Percentiles rank a stretch among this genome's conserved stretches.
Conservation (phyloP, 2,329 filamentous ascomycete genomes). For the Diaporthe batatas region DNA sequence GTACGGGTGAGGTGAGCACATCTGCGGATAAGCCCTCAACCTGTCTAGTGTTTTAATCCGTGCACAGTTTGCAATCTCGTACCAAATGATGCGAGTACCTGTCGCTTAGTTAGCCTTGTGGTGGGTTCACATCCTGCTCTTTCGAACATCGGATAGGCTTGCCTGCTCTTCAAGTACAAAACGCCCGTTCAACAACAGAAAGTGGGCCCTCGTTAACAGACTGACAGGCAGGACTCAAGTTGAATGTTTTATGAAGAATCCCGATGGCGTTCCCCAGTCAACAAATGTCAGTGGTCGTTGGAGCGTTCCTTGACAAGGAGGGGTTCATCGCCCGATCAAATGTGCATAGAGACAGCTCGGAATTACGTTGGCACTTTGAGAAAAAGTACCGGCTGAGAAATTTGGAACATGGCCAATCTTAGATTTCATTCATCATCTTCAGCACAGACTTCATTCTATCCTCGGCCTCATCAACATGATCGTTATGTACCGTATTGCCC, state of each 20-base stretch:
- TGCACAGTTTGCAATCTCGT: neutral
- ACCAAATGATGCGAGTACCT: neutral
- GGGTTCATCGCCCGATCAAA: neutral
- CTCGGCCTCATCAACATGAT: constrained; percentile 33
- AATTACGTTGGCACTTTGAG: neutral
- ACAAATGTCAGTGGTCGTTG: neutral
- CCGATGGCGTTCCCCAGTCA: neutral
- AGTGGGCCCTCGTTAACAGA: too few species aligned
- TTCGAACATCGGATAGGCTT: neutral
- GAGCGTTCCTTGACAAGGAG: neutral
- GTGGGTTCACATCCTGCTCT: too few species aligned
- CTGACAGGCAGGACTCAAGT: neutral
- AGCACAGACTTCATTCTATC: constrained; percentile 19
- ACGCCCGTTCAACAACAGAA: too few species aligned
- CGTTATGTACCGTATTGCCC: neutral
- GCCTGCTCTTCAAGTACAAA: neutral
- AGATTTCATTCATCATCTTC: neutral
- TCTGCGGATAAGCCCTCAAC: neutral
- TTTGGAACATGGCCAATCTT: neutral
- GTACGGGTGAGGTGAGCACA: neutral
- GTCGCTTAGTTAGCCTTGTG: neutral
- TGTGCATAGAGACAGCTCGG: neutral
- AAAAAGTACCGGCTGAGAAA: neutral
- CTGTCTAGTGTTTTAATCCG: neutral
- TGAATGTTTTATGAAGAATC: neutral